phyloP scores from a whole-genome alignment of 2,329 filamentous ascomycete genomes.

The Clonostachys sp. region DNA sequence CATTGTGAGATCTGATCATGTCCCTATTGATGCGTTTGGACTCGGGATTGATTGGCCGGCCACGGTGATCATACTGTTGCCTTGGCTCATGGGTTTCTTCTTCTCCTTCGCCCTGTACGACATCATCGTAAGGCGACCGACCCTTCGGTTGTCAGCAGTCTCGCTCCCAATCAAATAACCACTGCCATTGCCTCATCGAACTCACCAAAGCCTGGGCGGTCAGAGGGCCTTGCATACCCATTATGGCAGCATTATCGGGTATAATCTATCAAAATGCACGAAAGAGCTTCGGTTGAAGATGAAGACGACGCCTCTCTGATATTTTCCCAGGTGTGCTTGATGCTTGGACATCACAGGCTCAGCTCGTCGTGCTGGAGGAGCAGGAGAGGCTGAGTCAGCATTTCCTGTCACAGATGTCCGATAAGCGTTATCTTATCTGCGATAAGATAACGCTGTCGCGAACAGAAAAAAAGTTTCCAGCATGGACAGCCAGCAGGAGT shows the following conservation, averaged over 20 bases:
- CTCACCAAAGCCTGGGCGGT: slow-evolving; percentile 53
- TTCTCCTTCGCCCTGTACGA: slow-evolving; percentile 43
- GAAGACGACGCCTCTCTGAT: no score
- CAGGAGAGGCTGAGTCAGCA: no score
- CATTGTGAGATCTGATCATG: slow-evolving; percentile 56
- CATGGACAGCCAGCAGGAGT: not conserved
- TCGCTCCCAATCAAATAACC: not conserved
- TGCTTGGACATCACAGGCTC: no score
- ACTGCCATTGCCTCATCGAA: not conserved
- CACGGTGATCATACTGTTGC: slow-evolving; percentile 50
- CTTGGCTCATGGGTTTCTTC: slow-evolving; percentile 29
- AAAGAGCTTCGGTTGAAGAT: no score
- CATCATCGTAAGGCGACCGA: slow-evolving; percentile 56
- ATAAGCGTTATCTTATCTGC: no score
- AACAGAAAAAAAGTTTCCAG: slow-evolving; percentile 4
- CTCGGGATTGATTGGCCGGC: slow-evolving; percentile 49
- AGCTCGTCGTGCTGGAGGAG: no score
- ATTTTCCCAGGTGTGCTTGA: no score
- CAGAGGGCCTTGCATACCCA: slow-evolving; percentile 52
- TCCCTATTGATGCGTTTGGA: slow-evolving; percentile 51
- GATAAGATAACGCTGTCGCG: not conserved
- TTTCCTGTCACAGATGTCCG: no score
- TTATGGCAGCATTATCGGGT: slow-evolving; percentile 11
- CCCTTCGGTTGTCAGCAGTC: slow-evolving; percentile 29
- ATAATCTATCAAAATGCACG: no score